Base-by-base conservation (phyloP, 1,284 basidiomycete species). In the Ustilago hordei region DNA sequence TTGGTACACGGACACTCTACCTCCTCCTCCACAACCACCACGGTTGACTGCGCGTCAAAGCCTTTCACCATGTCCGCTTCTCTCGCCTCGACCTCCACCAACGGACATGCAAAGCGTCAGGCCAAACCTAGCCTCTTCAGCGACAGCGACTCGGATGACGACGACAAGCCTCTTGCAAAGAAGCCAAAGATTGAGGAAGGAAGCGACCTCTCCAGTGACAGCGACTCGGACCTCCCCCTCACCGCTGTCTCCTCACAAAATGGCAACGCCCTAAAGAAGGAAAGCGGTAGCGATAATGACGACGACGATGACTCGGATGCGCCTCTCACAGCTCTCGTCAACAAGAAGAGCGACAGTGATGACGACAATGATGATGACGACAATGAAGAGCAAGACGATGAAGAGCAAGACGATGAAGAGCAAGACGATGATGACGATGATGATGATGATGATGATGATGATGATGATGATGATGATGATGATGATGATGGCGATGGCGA, bases 391-490 rank as follows among this genome's bases (percentile, higher is more conserved):
- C 61, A 78, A 13, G 55, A 75, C 15, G 53, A 78, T 19, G 74
- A 75, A 2, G 72, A 80, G 1, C 69, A 71, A 0, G 77, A 76
- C 0, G 77, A 74, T 0, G 79, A 75, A 1, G n/a, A n/a, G n/a
- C n/a, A n/a, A n/a, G 79, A 72, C 1, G 78, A 84, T 47, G 85
- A 88, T 86, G 65, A 90, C 89, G 82, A 86, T 87, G 64, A 76
- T 41, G 60, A 71, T 11, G 60, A 81, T 19, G 67, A 81, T 59
- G 71, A 70, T 52, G 63, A 78, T 13, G 55, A 75, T 15, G 53
- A 76, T 17, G 74, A 75, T 1, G 72, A 80, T 0, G 70, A 71
- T 0, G 77, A 76, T 0, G 74, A 74, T 0, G 79, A 75, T 2
- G 79, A 72, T 1, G 73, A 78, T 8, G 76, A 73, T 13, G 78